Evolutionary conservation across 805 yeast species (phyloP), one percentile per base, ranked within the genome.

Genomic region (Zygosaccharomyces rouxii): DNA sequence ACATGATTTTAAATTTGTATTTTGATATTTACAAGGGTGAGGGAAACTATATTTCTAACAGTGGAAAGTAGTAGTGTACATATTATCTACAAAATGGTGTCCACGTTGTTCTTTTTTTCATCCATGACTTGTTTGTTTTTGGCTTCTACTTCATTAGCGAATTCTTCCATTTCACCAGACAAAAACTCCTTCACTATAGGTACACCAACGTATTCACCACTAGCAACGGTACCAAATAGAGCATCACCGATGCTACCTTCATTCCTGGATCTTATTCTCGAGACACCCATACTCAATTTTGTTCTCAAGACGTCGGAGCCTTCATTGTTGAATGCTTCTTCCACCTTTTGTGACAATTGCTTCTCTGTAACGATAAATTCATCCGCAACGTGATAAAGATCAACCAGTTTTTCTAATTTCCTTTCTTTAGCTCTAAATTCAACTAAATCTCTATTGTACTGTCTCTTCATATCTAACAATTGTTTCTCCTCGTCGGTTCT

Each of bases 401-500:
- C 84, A 51, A 90, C 70, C 42, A 89, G 68, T 42, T 77, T 71
- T 35, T 71, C 71, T 13, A 89, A 80, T 56, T 77, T 77, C 38
- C 70, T 67, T 53, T 78, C 80, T 55, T 79, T 74, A 4, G 73
- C 74, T 44, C 69, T 70, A 50, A 84, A 73, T 56, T 81, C 81
- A 11, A 68, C 63, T 37, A 75, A 69, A 52, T 77, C 72, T 64
- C 94, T 77, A 68, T 89, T 90, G 57, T 84, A 78, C 42, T 71
- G 67, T 55, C 90, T 76, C 65, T 85, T 86, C 58, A 79, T 75
- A 26, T 67, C 57, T 54, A 87, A 69, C 25, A 77, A 58, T 46
- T 74, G 77, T 44, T 69, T 65, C 68, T 90, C 96, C 59, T 83
- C 94, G 21, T 70, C 73, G 0, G 95, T 84, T 66, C 96, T 77